Percentiles rank a stretch among this genome's conserved stretches.
phyloP scores from a whole-genome alignment of 2,329 filamentous ascomycete genomes.

The Ceratocystis colombiana region DNA sequence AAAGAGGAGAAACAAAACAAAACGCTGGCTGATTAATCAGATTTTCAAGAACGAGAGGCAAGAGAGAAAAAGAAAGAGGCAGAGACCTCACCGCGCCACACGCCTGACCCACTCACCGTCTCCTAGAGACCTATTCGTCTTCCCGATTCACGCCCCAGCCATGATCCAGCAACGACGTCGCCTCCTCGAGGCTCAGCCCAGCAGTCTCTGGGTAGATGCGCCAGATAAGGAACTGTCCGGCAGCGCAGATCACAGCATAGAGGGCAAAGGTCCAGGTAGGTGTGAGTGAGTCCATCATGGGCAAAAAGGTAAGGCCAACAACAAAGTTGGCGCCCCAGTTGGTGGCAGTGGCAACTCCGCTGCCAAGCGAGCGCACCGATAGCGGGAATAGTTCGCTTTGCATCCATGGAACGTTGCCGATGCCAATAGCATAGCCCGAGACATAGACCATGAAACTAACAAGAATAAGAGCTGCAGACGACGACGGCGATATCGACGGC shows the following conservation, averaged over 20 bases:
- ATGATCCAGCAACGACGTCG: slow-evolving; percentile 57
- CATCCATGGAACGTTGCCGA: slow-evolving; percentile 94
- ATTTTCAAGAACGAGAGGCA: neutral
- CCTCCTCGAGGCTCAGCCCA: slow-evolving; percentile 71
- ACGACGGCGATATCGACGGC: slow-evolving; percentile 21
- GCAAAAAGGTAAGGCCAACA: slow-evolving; percentile 76
- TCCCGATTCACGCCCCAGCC: slow-evolving; percentile 55
- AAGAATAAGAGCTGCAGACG: slow-evolving; percentile 52
- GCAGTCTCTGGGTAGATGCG: slow-evolving; percentile 77
- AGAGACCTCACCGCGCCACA: neutral
- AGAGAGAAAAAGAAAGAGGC: slow-evolving; percentile 15
- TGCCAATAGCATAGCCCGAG: slow-evolving; percentile 71
- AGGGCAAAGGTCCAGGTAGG: slow-evolving; percentile 68
- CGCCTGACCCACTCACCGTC: no score
- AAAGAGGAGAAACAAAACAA: neutral
- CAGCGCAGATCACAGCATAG: slow-evolving; percentile 63
- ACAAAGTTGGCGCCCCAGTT: slow-evolving; percentile 84
- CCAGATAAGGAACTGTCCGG: slow-evolving; percentile 60
- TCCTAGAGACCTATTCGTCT: no score
- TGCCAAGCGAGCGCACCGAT: slow-evolving; percentile 60
- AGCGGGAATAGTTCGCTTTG: slow-evolving; percentile 85
- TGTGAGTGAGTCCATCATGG: slow-evolving; percentile 67
- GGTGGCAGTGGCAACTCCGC: slow-evolving; percentile 63
- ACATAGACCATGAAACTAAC: slow-evolving; percentile 73
- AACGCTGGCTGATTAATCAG: neutral